These are phyloP conservation scores for Colletotrichum musae DNA, from an alignment of 2,329 filamentous ascomycete genomes.

Conservation along the genomic window DNA sequence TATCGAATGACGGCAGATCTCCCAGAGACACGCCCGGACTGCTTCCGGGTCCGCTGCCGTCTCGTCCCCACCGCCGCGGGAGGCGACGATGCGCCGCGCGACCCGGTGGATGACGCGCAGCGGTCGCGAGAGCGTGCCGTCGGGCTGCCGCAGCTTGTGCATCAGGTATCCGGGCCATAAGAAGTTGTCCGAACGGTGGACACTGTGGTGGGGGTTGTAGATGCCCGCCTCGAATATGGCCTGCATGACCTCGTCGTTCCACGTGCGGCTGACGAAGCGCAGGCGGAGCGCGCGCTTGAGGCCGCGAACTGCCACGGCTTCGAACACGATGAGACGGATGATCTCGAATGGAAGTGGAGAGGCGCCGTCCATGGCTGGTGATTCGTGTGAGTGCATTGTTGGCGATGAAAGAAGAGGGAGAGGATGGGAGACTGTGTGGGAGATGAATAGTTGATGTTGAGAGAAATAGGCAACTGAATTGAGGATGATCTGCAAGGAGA, in stretches of 20 bases:
- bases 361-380: conserved; percentile 10
- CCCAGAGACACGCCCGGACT: conserved; percentile 5
- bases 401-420: not conserved
- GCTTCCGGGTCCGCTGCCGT: not conserved
- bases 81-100: conserved; percentile 7
- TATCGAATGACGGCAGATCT: not conserved
- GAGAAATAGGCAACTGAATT: no score
- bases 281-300: conserved; percentile 8
- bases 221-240: conserved; percentile 18
- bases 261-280: conserved; percentile 12
- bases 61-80: not conserved
- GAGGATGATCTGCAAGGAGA: no score
- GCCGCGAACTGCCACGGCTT: conserved; percentile 1
- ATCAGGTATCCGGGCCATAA: conserved; percentile 8
- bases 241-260: conserved; percentile 13
- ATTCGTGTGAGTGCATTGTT: not conserved
- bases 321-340: conserved; percentile 3
- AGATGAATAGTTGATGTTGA: no score
- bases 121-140: conserved; percentile 6
- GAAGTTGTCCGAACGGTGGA: not conserved
- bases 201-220: conserved; percentile 4
- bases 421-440: not conserved
- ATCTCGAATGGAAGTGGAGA: conserved; percentile 2
- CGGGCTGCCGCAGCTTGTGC: conserved; percentile 14
- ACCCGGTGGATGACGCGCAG: conserved; percentile 7